Evolutionary conservation across 257 asterid species (phyloP).

Genomic region (Scutellaria barbata): DNA sequence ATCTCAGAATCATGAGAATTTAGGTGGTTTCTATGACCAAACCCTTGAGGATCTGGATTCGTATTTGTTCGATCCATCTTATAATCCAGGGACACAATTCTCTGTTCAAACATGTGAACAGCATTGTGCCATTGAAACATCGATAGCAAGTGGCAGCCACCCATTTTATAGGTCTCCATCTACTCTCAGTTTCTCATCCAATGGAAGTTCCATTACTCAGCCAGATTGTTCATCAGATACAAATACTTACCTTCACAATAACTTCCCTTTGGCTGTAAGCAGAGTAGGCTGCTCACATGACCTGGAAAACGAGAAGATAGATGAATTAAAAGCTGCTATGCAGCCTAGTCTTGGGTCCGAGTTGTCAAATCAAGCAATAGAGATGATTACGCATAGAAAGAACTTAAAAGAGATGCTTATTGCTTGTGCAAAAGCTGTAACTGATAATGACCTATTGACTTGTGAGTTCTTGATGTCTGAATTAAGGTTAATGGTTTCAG

Average conservation of each 20-base stretch:
- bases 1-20: constrained; percentile 28
- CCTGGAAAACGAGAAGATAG: neutral
- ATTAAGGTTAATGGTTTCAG: constrained; percentile 41
- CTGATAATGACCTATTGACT: constrained; percentile 12
- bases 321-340: constrained; percentile 11
- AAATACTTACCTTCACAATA: constrained; percentile 15
- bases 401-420: constrained; percentile 42
- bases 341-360: neutral
- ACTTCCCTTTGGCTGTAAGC: constrained; percentile 7
- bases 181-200: constrained; percentile 30
- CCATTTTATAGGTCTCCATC: constrained; percentile 23
- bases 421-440: constrained; percentile 41
- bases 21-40: constrained; percentile 22
- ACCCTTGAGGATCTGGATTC: constrained; percentile 32
- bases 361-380: constrained; percentile 19
- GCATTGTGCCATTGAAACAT: constrained; percentile 11
- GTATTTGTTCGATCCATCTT: constrained; percentile 32
- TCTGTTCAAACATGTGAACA: constrained; percentile 25
- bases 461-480: constrained; percentile 33
- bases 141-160: constrained; percentile 17
- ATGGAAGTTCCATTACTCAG: constrained; percentile 31
- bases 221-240: constrained; percentile 27
- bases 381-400: constrained; percentile 25
- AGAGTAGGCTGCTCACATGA: neutral
- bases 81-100: constrained; percentile 1